Conservation (phyloP, 148 eudicot genomes). For the Camellia lanceoleosa region DNA sequence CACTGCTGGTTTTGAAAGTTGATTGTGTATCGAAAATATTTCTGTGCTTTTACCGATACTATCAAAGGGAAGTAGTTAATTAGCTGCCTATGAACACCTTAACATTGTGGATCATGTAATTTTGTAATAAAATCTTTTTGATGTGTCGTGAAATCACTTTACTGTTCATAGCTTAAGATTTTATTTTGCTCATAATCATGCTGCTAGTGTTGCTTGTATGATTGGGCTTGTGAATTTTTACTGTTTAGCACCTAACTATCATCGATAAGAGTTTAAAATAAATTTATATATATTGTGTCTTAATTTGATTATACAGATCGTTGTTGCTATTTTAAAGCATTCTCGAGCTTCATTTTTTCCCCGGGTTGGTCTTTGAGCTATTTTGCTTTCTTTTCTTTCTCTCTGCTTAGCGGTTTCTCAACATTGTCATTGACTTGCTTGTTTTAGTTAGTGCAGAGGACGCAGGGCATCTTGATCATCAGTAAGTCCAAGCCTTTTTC, state of each 20-base stretch:
- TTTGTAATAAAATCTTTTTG: neutral
- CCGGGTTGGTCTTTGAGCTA: neutral
- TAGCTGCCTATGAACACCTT: neutral
- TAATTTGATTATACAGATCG: neutral
- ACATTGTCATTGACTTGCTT: constrained; percentile 7
- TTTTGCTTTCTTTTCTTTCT: neutral
- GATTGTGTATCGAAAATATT: neutral
- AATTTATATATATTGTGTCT: too few species aligned
- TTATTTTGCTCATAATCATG: neutral
- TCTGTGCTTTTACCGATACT: neutral
- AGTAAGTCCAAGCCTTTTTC: constrained; percentile 15
- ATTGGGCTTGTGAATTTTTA: neutral
- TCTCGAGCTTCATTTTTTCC: too few species aligned
- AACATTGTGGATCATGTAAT: neutral
- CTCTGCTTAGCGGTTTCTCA: neutral
- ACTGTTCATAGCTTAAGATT: neutral
- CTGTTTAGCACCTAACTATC: neutral
- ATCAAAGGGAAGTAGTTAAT: neutral
- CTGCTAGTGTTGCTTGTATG: neutral
- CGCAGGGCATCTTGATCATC: constrained; percentile 4
- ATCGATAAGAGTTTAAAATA: too few species aligned
- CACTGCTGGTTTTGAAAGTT: neutral
- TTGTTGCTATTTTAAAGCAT: too few species aligned
- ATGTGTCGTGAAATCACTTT: neutral
- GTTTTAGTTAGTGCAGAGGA: neutral